Evolutionary conservation across 2,329 filamentous ascomycete species (phyloP).

Genomic region (Pyrenochaeta sp.): DNA sequence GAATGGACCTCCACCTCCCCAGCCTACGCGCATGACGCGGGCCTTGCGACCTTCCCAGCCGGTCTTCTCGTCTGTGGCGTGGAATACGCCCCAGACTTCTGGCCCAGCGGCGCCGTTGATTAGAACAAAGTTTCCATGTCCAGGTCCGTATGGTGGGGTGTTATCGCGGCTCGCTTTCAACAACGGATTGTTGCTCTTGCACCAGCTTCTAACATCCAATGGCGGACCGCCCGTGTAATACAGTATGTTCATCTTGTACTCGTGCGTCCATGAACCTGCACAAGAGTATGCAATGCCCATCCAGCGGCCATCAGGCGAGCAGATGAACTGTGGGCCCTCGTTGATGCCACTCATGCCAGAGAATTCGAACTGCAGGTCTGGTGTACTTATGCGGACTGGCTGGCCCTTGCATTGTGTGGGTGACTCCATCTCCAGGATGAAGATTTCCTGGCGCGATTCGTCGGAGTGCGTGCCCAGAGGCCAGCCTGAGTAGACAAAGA

Average conservation of each 20-base stretch:
- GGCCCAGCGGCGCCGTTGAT: constrained; percentile 42
- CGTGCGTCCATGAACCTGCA: constrained; percentile 57
- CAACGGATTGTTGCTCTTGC: constrained; percentile 50
- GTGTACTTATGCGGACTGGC: constrained; percentile 52
- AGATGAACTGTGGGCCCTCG: constrained; percentile 54
- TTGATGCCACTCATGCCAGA: constrained; percentile 54
- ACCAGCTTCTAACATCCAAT: constrained; percentile 48
- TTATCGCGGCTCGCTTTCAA: constrained; percentile 47
- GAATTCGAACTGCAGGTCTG: constrained; percentile 52
- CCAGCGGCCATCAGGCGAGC: constrained; percentile 50
- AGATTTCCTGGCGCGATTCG: constrained; percentile 55
- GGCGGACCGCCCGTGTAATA: constrained; percentile 53
- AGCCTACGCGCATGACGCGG: constrained; percentile 54
- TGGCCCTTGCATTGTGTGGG: constrained; percentile 47
- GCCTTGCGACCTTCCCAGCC: constrained; percentile 57
- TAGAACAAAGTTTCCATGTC: constrained; percentile 56
- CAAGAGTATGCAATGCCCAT: constrained; percentile 57
- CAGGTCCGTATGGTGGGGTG: constrained; percentile 55
- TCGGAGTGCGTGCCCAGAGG: constrained; percentile 45
- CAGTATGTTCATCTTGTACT: constrained; percentile 59
- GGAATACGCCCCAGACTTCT: constrained; percentile 56
- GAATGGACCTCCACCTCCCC: constrained; percentile 47
- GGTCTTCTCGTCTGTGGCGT: constrained; percentile 56
- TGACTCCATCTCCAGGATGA: constrained; percentile 51
- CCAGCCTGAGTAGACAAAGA: constrained; percentile 59